Base-by-base conservation (phyloP, 257 asterid genomes). In the Nemophila menziesii region DNA sequence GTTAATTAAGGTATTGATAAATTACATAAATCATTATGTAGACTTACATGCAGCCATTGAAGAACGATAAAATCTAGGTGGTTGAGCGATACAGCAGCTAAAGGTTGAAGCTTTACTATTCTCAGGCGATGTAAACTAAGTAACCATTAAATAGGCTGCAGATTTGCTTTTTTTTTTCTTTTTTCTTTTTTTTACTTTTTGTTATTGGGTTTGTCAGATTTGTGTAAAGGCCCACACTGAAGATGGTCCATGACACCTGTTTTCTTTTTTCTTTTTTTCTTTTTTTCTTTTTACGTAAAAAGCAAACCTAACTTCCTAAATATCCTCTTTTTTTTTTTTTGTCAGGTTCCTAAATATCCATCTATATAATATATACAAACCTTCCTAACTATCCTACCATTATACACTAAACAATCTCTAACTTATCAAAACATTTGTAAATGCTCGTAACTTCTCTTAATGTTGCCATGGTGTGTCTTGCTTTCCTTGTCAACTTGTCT, bases 1-100 rank as follows among this genome's bases (percentile, higher is more conserved):
- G 22, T 12, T 1, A 18, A 20, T 43, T 21, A 14, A 29, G 36
- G 33, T 26, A 10, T 7, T 7, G 12, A 29, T 29, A 7, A 7
- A 7, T 2, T 7, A 29, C 20, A 17, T 19, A 12, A 42, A 43
- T 43, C 22, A 11, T 13, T 8, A 12, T 20, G 8, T 43, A 5
- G 8, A 43, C 48, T 43, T 43, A 43, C 48, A 43, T 21, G 48
- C 48, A 20, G 48, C 48, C 48, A 43, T 43, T 43, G 8, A 26
- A 43, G 48, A 29, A 7, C 36, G 12, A 29, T 10, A 7, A 13
- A 13, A 5, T 10, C 36, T 29, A 20, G 15, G 22, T 19, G 15
- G 48, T 16, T 14, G 33, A 0, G 48, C 48, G 11, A 19, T 17
- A 17, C 20, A 17, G 11, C 46, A 8, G 46, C 22, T 42, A 16